Evolutionary conservation across 768 basidiomycete species (phyloP).

Genomic region (Auricularia sp.): DNA sequence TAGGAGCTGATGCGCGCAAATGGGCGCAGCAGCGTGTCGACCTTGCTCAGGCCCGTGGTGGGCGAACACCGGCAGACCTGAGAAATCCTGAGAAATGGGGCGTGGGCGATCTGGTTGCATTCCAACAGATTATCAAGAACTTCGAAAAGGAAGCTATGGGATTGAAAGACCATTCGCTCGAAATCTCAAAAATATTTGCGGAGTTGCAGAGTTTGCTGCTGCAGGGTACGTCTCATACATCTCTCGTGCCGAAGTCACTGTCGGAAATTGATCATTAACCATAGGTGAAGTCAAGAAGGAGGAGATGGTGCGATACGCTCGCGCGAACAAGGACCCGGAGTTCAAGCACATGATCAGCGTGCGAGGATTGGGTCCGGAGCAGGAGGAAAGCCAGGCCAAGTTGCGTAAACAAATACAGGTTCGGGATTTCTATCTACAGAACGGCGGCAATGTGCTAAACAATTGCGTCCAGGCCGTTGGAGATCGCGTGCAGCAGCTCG

Average conservation of each 20-base stretch:
- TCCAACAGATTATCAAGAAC: slow-evolving; percentile 37
- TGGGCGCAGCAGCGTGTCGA: slow-evolving; percentile 27
- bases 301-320: slow-evolving; percentile 70
- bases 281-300: slow-evolving; percentile 73
- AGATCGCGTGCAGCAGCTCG: slow-evolving; percentile 69
- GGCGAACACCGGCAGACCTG: slow-evolving; percentile 36
- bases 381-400: slow-evolving; percentile 70
- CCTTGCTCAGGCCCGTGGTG: slow-evolving; percentile 28
- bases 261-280: slow-evolving; percentile 3
- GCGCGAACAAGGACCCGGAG: slow-evolving; percentile 66
- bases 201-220: slow-evolving; percentile 57
- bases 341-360: slow-evolving; percentile 66
- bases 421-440: slow-evolving; percentile 14
- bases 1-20: slow-evolving; percentile 30
- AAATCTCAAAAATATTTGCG: slow-evolving; percentile 33
- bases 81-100: slow-evolving; percentile 41
- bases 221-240: slow-evolving; percentile 37
- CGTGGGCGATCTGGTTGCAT: slow-evolving; percentile 40
- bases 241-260: background rate
- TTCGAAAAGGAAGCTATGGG: slow-evolving; percentile 42
- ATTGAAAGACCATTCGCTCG: slow-evolving; percentile 33
- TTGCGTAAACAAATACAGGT: slow-evolving; percentile 67
- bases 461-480: slow-evolving; percentile 41
- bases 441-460: slow-evolving; percentile 1
- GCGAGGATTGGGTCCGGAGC: slow-evolving; percentile 79